phyloP scores from a whole-genome alignment of 192 early-diverging fungal species.

The Spizellomyces punctatus region DNA sequence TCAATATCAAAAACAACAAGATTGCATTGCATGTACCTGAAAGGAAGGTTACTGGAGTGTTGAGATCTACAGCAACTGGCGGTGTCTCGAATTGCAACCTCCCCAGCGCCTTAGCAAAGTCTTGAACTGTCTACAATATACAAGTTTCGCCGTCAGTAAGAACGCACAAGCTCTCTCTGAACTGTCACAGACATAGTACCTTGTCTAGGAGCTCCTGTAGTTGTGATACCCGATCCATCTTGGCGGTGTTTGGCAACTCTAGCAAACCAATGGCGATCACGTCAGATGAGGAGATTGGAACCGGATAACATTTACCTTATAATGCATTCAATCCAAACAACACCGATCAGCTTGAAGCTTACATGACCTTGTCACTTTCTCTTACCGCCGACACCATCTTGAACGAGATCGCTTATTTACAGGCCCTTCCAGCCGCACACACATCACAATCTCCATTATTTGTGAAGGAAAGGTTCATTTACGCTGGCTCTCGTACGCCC shows the following conservation, averaged over 20 bases:
- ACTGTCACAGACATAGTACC: neutral
- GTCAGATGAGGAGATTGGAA: too few species aligned
- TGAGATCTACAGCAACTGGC: slow-evolving; percentile 5
- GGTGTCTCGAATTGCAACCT: slow-evolving; percentile 11
- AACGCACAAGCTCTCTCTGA: neutral
- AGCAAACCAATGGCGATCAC: too few species aligned
- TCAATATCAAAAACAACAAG: neutral
- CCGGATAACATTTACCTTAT: too few species aligned
- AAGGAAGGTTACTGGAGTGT: slow-evolving; percentile 20
- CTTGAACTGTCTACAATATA: slow-evolving; percentile 18
- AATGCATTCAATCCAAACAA: too few species aligned
- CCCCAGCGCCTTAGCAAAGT: slow-evolving; percentile 10
- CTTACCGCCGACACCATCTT: too few species aligned
- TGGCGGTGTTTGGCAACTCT: neutral
- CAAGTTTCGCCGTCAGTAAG: neutral
- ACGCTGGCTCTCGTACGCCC: slow-evolving; percentile 32
- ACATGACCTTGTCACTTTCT: too few species aligned
- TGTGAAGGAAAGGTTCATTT: too few species aligned
- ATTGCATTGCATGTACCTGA: neutral
- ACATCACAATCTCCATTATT: too few species aligned
- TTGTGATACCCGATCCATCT: slow-evolving; percentile 22
- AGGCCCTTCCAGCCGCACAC: too few species aligned
- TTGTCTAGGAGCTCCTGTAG: slow-evolving; percentile 24
- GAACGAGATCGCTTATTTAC: too few species aligned
- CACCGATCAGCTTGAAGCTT: too few species aligned